Percentiles rank a stretch among this genome's conserved stretches.
Evolutionary conservation across 176 grass and related monocot genomes (phyloP).

Genomic region (Lolium rigidum): DNA sequence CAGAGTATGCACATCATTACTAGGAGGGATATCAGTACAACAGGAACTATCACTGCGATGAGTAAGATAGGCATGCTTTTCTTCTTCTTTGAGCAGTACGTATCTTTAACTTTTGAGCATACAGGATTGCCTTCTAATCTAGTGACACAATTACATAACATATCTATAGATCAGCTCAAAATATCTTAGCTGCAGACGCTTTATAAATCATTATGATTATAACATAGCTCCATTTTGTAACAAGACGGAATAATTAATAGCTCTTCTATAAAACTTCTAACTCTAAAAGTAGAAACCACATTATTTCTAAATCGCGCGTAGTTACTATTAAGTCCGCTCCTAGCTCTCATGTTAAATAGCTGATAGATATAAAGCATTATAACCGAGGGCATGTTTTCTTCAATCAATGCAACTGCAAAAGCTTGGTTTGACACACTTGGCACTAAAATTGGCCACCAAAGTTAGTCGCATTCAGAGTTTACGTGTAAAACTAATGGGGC

Average conservation of each 20-base stretch:
- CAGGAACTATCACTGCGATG: constrained; percentile 4
- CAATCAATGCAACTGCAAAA: no score
- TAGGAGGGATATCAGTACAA: background rate
- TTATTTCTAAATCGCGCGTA: background rate
- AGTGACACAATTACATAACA: background rate
- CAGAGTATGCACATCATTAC: background rate
- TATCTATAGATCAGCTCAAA: no score
- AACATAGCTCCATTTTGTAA: background rate
- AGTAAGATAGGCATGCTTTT: background rate
- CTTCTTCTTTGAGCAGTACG: constrained; percentile 29
- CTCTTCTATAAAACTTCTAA: background rate
- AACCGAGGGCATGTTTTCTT: background rate
- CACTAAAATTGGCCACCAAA: no score
- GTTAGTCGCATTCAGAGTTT: no score
- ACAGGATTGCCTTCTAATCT: constrained; percentile 38
- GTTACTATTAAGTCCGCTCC: background rate
- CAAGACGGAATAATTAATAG: background rate
- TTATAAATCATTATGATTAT: background rate
- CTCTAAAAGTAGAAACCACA: background rate
- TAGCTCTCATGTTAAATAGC: background rate
- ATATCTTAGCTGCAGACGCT: no score
- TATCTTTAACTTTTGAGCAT: constrained; percentile 13
- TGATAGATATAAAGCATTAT: background rate
- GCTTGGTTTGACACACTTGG: no score
- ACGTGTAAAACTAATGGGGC: no score